A percentile compares a stretch with the other conserved stretches of the same genome.
Conservation (phyloP, 306 rosid species). For the Lithocarpus polystachyus region DNA sequence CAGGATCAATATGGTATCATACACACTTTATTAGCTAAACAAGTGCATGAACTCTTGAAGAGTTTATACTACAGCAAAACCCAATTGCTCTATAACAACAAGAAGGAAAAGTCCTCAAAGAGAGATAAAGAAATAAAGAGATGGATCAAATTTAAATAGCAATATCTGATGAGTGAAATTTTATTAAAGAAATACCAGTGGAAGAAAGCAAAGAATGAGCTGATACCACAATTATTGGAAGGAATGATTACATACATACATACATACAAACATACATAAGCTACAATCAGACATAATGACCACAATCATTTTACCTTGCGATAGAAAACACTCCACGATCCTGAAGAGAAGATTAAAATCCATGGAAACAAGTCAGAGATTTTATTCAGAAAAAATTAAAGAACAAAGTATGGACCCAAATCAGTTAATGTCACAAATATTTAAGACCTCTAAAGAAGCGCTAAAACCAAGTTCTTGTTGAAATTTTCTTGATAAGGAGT, state of each 20-base stretch:
- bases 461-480: slow-evolving; percentile 30
- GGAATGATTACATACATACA: not conserved
- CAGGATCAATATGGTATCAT: slow-evolving; percentile 2
- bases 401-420: slow-evolving; percentile 11
- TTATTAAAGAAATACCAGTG: not conserved
- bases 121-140: not conserved
- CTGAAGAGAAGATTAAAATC: slow-evolving; percentile 41
- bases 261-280: not conserved
- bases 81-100: slow-evolving; percentile 2
- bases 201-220: slow-evolving; percentile 1
- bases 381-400: not conserved
- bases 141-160: not conserved
- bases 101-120: not conserved
- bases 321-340: slow-evolving; percentile 49
- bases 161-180: slow-evolving; percentile 11
- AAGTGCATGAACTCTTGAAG: not conserved
- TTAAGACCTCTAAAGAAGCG: slow-evolving; percentile 36
- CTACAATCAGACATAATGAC: slow-evolving; percentile 9
- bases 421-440: slow-evolving; percentile 7
- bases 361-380: slow-evolving; percentile 14
- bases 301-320: slow-evolving; percentile 42
- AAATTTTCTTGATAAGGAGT: slow-evolving; percentile 30
- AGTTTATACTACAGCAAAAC: not conserved
- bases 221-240: not conserved
- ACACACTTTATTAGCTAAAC: not conserved